phyloP scores from a whole-genome alignment of 495 filamentous ascomycete genomes.

The Cairneyella variabilis region DNA sequence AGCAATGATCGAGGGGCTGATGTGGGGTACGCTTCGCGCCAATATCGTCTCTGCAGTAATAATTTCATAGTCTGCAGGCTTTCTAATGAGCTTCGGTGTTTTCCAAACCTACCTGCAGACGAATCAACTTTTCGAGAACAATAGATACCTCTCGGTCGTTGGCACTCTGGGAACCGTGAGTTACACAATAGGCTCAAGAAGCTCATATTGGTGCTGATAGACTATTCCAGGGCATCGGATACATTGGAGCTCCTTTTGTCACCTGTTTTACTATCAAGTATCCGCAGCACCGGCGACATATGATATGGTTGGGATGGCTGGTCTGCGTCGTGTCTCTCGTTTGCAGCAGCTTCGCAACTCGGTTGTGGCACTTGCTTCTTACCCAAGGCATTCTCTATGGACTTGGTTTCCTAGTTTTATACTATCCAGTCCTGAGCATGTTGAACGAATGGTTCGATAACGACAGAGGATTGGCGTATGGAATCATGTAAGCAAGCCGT shows the following conservation, averaged over 20 bases:
- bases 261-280: conserved; percentile 25
- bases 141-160: conserved; percentile 36
- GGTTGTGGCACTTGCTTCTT: conserved; percentile 40
- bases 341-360: conserved; percentile 42
- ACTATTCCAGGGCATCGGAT: conserved; percentile 2
- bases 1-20: neutral
- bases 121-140: conserved; percentile 32
- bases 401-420: conserved; percentile 43
- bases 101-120: conserved; percentile 41
- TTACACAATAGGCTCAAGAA: no score
- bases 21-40: no score
- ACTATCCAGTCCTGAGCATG: conserved; percentile 45
- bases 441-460: conserved; percentile 56
- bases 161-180: conserved; percentile 37
- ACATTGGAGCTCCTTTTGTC: conserved; percentile 20
- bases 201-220: neutral
- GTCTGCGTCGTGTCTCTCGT: conserved; percentile 29
- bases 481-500: conserved; percentile 48
- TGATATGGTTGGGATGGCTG: neutral
- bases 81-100: conserved; percentile 40
- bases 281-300: neutral
- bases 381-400: conserved; percentile 53
- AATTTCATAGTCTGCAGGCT: no score
- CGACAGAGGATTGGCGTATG: conserved; percentile 51
- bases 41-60: no score